phyloP scores from a whole-genome alignment of 495 filamentous ascomycete species.

The Acidiella bohemica region DNA sequence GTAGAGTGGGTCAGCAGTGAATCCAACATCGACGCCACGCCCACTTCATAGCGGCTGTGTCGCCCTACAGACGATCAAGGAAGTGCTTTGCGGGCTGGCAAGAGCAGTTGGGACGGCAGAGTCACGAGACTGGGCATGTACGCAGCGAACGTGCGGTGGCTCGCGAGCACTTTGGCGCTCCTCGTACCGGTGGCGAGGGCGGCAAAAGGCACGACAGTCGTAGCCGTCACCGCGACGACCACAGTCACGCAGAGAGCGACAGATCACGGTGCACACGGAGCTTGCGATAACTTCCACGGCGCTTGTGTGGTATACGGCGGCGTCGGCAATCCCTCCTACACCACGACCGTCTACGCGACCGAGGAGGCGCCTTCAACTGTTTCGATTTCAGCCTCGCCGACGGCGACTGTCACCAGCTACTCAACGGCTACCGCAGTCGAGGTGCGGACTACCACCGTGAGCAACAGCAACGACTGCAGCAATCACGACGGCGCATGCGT shows the following conservation, averaged over 20 bases:
- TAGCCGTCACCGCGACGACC: conserved; percentile 9
- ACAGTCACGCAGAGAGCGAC: conserved; percentile 4
- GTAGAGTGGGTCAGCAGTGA: too few species aligned
- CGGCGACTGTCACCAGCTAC: conserved; percentile 4
- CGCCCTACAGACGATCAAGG: too few species aligned
- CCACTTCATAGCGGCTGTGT: too few species aligned
- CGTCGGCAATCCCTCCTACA: conserved; percentile 3
- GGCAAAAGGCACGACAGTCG: conserved; percentile 4
- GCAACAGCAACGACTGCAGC: conserved; percentile 5
- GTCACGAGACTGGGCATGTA: too few species aligned
- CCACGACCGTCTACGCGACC: conserved; percentile 9
- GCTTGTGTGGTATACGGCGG: conserved; percentile 12
- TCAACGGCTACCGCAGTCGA: conserved; percentile 1
- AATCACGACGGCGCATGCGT: conserved; percentile 9
- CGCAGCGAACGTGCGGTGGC: too few species aligned
- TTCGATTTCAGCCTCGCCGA: background rate
- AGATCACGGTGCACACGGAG: conserved; percentile 1
- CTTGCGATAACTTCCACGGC: conserved; percentile 15
- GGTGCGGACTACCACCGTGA: conserved; percentile 8
- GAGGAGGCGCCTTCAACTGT: background rate
- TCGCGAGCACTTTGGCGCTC: too few species aligned
- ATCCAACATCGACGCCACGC: too few species aligned
- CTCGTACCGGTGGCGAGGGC: too few species aligned
- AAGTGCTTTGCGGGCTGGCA: too few species aligned
- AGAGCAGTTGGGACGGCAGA: too few species aligned